Evolutionary conservation across 805 yeast species (phyloP), one percentile per base, ranked within the genome.

Genomic region (Saccharomycopsis synnaedendra): DNA sequence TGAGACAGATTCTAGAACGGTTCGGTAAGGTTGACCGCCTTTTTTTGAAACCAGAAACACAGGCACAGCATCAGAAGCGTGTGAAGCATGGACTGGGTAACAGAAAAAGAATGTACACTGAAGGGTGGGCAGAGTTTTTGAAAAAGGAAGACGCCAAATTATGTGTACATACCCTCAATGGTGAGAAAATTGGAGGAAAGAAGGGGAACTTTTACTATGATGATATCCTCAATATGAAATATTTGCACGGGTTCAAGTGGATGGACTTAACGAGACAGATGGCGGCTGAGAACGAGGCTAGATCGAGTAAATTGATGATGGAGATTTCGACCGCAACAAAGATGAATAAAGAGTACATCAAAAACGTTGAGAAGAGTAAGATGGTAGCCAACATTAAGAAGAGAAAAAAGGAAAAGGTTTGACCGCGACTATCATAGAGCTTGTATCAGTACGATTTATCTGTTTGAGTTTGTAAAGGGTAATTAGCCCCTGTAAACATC

Each of bases 121-220:
- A 90, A 68, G 98, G 98, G 9, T 93, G 98, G 98, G 93, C 85
- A 5, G 98, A 93, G 65, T 93, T 85, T 63, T 67, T 74, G 30
- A 76, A 78, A 58, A 93, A 93, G 60, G 76, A 74, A 56, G 85
- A 87, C 57, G 98, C 97, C 1, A 90, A 90, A 60, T 63, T 87
- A 35, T 88, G 95, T 51, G 95, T 93, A 3, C 70, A 70, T 6
- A 83, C 97, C 0, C 66, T 93, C 58, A 93, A 93, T 60, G 96
- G 95, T 7, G 85, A 87, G 59, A 85, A 72, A 6, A 66, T 93
- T 34, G 98, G 97, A 31, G 98, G 97, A 38, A 87, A 82, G 59
- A 93, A 93, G 65, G 82, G 93, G 3, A 76, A 82, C 6, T 90
- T 84, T 58, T 93, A 89, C 65, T 83, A 93, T 59, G 98, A 93